Percentiles rank a stretch among this genome's conserved stretches.
These are phyloP conservation scores for Vanrija pseudolonga DNA, from an alignment of 1,284 basidiomycete species.

Conservation along the genomic window DNA sequence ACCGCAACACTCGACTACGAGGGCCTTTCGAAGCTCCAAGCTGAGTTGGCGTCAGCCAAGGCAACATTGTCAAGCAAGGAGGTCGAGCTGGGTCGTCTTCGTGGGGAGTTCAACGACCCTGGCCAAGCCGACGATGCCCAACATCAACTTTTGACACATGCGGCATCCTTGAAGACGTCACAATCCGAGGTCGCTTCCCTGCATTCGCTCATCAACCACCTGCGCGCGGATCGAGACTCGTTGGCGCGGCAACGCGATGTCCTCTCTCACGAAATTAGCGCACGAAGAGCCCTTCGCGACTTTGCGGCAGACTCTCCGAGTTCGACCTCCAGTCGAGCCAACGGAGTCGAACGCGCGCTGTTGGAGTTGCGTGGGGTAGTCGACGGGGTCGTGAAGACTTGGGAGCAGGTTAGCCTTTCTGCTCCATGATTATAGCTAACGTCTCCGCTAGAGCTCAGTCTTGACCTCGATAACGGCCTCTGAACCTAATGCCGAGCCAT, in stretches of 20 bases:
- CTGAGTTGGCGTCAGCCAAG: constrained; percentile 26
- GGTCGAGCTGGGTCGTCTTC: constrained; percentile 15
- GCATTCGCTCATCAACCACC: constrained; percentile 24
- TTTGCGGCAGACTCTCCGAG: constrained; percentile 3
- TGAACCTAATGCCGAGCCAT: no score
- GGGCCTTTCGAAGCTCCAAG: constrained; percentile 25
- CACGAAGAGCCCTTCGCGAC: constrained; percentile 16
- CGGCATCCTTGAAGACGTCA: constrained; percentile 2
- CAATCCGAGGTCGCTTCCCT: constrained; percentile 30
- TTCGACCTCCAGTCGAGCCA: neutral
- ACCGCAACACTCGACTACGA: constrained; percentile 23
- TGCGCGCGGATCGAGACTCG: constrained; percentile 28
- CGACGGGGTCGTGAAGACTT: constrained; percentile 34
- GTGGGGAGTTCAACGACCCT: constrained; percentile 9
- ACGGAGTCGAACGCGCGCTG: constrained; percentile 34
- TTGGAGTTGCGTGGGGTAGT: constrained; percentile 41
- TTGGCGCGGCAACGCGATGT: constrained; percentile 22
- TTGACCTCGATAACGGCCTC: no score
- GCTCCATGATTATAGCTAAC: no score
- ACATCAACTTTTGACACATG: constrained; percentile 6
- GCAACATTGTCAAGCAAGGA: constrained; percentile 22
- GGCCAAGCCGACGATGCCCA: constrained; percentile 4
- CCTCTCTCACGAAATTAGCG: constrained; percentile 30
- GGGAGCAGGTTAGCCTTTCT: constrained; percentile 33
- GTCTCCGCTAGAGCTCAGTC: no score